Conservation (phyloP, 2,329 filamentous ascomycete species). For the Trichoderma oligosporum region DNA sequence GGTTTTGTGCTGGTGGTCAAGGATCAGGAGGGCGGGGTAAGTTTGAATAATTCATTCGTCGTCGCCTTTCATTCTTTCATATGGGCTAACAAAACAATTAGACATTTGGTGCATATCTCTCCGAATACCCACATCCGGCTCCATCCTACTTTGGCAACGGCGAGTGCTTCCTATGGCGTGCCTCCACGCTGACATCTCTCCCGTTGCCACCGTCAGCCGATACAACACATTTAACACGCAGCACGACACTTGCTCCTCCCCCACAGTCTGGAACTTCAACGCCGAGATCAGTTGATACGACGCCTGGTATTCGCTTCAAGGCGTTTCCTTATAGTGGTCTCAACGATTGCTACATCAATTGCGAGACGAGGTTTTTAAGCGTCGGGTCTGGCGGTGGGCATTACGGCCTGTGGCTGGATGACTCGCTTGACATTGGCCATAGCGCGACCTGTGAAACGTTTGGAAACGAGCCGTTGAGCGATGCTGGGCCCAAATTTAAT, state of each 20-base stretch:
- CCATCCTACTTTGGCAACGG: constrained; percentile 92
- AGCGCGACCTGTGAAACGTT: constrained; percentile 86
- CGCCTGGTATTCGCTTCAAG: constrained; percentile 72
- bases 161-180: constrained; percentile 76
- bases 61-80: not conserved
- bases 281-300: constrained; percentile 51
- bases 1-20: constrained; percentile 87
- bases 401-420: constrained; percentile 91
- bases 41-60: constrained; percentile 32
- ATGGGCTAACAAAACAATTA: constrained; percentile 28
- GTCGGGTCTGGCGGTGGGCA: constrained; percentile 85
- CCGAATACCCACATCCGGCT: constrained; percentile 76
- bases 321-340: constrained; percentile 94
- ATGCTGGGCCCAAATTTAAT: constrained; percentile 88
- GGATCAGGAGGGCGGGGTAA: constrained; percentile 70
- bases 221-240: constrained; percentile 46
- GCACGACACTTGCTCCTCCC: constrained; percentile 35
- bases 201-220: constrained; percentile 51
- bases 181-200: constrained; percentile 54
- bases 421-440: constrained; percentile 76
- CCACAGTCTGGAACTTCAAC: constrained; percentile 26
- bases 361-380: constrained; percentile 78
- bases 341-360: constrained; percentile 96
- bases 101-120: constrained; percentile 92
- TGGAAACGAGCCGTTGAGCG: constrained; percentile 89